Percentiles rank a stretch among this genome's conserved stretches.
phyloP scores from a whole-genome alignment of 768 basidiomycete genomes.

The Mycena vulgaris region DNA sequence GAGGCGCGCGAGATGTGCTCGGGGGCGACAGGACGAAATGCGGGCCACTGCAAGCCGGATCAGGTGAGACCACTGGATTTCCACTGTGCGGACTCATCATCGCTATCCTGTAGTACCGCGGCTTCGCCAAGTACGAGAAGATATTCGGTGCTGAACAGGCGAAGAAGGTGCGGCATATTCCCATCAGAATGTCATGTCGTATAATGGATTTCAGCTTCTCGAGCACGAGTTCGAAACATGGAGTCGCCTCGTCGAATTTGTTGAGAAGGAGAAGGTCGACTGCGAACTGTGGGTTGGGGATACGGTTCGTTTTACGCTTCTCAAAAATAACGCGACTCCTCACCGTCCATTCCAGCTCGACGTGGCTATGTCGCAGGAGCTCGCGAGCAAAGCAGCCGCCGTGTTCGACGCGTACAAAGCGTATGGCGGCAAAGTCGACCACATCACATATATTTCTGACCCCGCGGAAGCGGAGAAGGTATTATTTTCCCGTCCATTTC shows the following conservation, averaged over 20 bases:
- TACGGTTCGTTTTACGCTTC: conserved; percentile 8
- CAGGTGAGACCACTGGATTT: conserved; percentile 36
- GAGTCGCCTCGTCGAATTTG: conserved; percentile 29
- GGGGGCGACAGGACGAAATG: conserved; percentile 70
- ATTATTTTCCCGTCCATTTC: not conserved
- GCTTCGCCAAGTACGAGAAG: conserved; percentile 57
- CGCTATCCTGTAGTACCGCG: conserved; percentile 50
- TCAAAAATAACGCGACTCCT: not conserved
- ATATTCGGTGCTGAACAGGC: conserved; percentile 50
- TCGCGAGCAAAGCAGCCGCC: conserved; percentile 11
- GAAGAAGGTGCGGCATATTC: conserved; percentile 21
- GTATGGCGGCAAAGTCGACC: conserved; percentile 40
- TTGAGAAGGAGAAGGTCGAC: conserved; percentile 37
- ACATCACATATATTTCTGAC: conserved; percentile 38
- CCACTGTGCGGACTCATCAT: too few species aligned
- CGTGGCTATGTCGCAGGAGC: conserved; percentile 37
- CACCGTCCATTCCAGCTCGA: conserved; percentile 18
- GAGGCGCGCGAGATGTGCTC: conserved; percentile 75
- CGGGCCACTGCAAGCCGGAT: conserved; percentile 66
- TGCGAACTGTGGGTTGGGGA: conserved; percentile 45
- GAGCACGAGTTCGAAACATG: conserved; percentile 38
- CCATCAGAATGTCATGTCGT: not conserved
- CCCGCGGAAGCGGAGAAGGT: conserved; percentile 34
- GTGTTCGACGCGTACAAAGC: conserved; percentile 36
- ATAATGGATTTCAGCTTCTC: conserved; percentile 25